These are phyloP conservation scores for Blastomyces gilchristii DNA, from an alignment of 2,329 filamentous ascomycete genomes.

Conservation along the genomic window DNA sequence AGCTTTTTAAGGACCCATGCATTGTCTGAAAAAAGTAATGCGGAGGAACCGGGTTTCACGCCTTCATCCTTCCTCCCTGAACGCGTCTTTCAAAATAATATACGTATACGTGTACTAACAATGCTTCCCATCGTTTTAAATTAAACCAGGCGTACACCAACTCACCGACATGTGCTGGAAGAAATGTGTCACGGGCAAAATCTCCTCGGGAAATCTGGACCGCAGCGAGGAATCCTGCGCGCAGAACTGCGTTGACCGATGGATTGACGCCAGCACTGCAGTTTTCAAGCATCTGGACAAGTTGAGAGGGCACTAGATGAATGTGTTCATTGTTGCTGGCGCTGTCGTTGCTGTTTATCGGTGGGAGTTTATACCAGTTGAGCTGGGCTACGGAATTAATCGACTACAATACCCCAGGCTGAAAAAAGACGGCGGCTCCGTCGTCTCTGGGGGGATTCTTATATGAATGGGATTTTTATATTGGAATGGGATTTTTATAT, in stretches of 20 bases:
- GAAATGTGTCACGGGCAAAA: constrained; percentile 72
- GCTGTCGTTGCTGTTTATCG: neutral
- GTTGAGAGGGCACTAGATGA: constrained; percentile 35
- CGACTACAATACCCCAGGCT: neutral
- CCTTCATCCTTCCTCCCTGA: constrained; percentile 27
- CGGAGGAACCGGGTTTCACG: neutral
- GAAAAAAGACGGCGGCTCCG: neutral
- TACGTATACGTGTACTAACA: neutral
- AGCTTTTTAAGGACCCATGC: neutral
- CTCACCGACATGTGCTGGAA: constrained; percentile 79
- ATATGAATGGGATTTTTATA: neutral
- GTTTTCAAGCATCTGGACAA: constrained; percentile 77
- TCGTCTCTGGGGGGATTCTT: neutral
- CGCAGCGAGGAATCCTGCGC: constrained; percentile 71
- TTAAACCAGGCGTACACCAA: constrained; percentile 48
- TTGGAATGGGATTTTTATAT: neutral
- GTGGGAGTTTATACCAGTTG: neutral
- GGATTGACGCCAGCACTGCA: constrained; percentile 76
- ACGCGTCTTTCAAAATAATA: neutral
- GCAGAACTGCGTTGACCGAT: constrained; percentile 86
- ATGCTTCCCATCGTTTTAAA: constrained; percentile 11
- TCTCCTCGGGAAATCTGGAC: constrained; percentile 64
- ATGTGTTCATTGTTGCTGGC: neutral
- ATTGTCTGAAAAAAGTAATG: neutral
- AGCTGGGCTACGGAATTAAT: neutral